These are phyloP conservation scores for Neostapfia colusana DNA, from an alignment of 176 grass and related monocot species.

Conservation along the genomic window DNA sequence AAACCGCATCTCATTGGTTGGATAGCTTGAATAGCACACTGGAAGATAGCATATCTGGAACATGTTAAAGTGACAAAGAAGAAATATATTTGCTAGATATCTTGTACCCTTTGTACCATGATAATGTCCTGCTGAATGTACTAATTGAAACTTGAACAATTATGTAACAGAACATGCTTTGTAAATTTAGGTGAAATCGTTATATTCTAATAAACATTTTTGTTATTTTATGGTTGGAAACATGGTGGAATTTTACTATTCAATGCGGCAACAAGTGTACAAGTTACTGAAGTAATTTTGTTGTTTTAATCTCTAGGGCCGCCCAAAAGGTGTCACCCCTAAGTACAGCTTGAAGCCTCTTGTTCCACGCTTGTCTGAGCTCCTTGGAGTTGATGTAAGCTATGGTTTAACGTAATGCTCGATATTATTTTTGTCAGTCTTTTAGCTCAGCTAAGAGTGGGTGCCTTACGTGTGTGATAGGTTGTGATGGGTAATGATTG, in stretches of 20 bases:
- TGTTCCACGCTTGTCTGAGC: constrained; percentile 85
- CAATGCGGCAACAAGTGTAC: not conserved
- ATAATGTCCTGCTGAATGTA: no score
- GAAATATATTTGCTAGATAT: no score
- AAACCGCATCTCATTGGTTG: no score
- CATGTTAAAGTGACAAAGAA: no score
- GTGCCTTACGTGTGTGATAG: constrained; percentile 31
- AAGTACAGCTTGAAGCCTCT: constrained; percentile 98
- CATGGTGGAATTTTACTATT: not conserved
- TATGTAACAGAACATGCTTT: not conserved
- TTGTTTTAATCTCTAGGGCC: constrained; percentile 53
- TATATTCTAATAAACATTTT: not conserved
- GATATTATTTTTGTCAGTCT: not conserved
- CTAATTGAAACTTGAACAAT: not conserved
- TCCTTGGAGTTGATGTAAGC: constrained; percentile 81
- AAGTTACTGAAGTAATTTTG: constrained; percentile 9
- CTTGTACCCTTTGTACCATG: no score
- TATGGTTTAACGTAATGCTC: not conserved
- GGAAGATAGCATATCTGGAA: no score
- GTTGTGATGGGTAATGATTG: constrained; percentile 91
- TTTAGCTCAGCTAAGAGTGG: not conserved
- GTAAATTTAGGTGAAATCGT: not conserved
- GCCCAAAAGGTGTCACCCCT: constrained; percentile 91
- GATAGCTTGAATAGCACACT: no score
- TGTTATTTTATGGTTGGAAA: not conserved